Evolutionary conservation across 805 yeast genomes (phyloP).

Genomic region (Clavispora carvajalis): DNA sequence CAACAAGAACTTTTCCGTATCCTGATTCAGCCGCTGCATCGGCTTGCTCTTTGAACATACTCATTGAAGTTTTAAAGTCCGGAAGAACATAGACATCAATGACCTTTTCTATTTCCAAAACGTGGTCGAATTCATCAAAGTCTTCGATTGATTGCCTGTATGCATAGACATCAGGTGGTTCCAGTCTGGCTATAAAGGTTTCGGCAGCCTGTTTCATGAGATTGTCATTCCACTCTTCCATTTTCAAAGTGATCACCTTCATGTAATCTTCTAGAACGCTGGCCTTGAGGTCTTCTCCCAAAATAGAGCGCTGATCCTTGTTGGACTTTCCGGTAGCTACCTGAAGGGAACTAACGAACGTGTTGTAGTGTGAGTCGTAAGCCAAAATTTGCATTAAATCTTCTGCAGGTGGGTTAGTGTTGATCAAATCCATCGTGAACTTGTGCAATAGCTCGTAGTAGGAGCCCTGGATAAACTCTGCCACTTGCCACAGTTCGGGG

Average conservation of each 20-base stretch:
- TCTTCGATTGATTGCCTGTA: constrained; percentile 44
- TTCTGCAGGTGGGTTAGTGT: constrained; percentile 74
- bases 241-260: constrained; percentile 61
- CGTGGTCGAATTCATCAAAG: constrained; percentile 31
- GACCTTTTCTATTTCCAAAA: constrained; percentile 27
- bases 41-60: constrained; percentile 83
- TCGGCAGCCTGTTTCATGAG: constrained; percentile 61
- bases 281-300: constrained; percentile 70
- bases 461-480: constrained; percentile 52
- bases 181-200: constrained; percentile 56
- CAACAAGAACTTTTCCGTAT: constrained; percentile 71
- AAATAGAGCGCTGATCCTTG: constrained; percentile 47
- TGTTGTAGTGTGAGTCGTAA: constrained; percentile 63
- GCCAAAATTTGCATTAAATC: constrained; percentile 68
- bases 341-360: constrained; percentile 26
- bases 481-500: constrained; percentile 73
- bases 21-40: constrained; percentile 84
- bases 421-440: constrained; percentile 58
- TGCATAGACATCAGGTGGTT: constrained; percentile 70
- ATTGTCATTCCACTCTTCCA: constrained; percentile 80
- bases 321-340: constrained; percentile 28
- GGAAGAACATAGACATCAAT: constrained; percentile 58
- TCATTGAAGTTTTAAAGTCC: constrained; percentile 72
- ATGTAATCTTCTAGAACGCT: constrained; percentile 73
- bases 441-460: constrained; percentile 65